Evolutionary conservation across 2,329 filamentous ascomycete species (phyloP).

Genomic region (Venturia effusa): DNA sequence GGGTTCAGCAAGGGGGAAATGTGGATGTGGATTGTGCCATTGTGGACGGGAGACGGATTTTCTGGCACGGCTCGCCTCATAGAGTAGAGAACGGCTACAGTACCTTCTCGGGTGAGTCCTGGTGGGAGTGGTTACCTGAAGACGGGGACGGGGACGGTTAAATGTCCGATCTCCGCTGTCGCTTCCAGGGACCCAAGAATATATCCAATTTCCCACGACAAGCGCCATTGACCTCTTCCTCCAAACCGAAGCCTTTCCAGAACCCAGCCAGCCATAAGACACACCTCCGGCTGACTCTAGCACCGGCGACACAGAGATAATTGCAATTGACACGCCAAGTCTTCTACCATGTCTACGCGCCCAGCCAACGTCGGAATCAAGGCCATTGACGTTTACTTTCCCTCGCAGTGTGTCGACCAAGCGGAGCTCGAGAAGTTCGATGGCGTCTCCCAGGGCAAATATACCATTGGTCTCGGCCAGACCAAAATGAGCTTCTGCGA

Average conservation of each 20-base stretch:
- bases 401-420: conserved; percentile 41
- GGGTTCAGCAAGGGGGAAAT: not conserved
- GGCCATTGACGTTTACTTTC: conserved; percentile 44
- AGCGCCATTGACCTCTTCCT: too few relatives aligned
- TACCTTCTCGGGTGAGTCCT: too few relatives aligned
- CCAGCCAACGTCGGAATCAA: conserved; percentile 43
- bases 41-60: too few relatives aligned
- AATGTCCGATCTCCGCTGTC: too few relatives aligned
- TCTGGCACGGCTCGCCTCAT: too few relatives aligned
- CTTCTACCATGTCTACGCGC: conserved; percentile 30
- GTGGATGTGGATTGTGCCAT: too few relatives aligned
- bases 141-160: too few relatives aligned
- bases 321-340: too few relatives aligned
- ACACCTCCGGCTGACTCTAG: not conserved
- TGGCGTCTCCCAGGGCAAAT: conserved; percentile 41
- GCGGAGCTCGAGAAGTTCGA: conserved; percentile 44
- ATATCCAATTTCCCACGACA: too few relatives aligned
- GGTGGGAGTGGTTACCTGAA: too few relatives aligned
- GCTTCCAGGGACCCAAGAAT: too few relatives aligned
- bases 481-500: conserved; percentile 46
- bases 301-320: not conserved
- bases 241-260: not conserved
- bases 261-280: not conserved
- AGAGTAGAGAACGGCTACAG: too few relatives aligned
- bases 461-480: conserved; percentile 44